A percentile compares a stretch with the other conserved stretches of the same genome.
Evolutionary conservation across 176 grass and related monocot species (phyloP).

Genomic region (Phoenix dactylifera): DNA sequence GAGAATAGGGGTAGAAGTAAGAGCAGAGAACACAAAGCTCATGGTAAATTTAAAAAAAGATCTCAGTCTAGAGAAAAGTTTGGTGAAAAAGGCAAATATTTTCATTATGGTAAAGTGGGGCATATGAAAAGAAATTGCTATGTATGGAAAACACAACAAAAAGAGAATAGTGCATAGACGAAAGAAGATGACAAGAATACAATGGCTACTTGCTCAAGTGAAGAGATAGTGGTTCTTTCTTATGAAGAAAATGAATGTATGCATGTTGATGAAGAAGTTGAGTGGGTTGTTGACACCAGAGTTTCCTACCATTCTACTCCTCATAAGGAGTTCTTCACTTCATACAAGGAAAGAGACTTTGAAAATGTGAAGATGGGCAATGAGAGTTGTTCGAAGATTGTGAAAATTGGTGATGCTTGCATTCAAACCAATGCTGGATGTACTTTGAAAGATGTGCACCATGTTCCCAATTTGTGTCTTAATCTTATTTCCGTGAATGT

Average conservation of each 20-base stretch:
- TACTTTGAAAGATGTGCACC: not conserved
- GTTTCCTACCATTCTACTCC: not conserved
- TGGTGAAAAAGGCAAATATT: too few species aligned
- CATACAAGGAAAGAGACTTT: too few species aligned
- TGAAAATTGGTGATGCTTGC: not conserved
- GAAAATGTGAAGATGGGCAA: not conserved
- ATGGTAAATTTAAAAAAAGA: not conserved
- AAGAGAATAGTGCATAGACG: not conserved
- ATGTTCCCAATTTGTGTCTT: not conserved
- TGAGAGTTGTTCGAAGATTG: not conserved
- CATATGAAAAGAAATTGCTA: too few species aligned
- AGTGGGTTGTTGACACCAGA: not conserved
- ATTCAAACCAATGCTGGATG: too few species aligned
- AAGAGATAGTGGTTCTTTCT: too few species aligned
- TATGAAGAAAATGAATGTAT: too few species aligned
- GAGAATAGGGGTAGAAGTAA: not conserved
- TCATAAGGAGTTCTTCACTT: too few species aligned
- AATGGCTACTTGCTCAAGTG: not conserved
- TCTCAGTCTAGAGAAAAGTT: not conserved
- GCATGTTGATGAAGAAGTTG: not conserved
- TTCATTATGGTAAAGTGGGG: too few species aligned
- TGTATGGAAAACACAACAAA: not conserved
- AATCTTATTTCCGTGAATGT: too few species aligned
- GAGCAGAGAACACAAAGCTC: too few species aligned
- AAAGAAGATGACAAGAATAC: not conserved